Percentiles rank a stretch among this genome's conserved stretches.
Conservation (phyloP, 2,329 filamentous ascomycete species). For the Pseudocercospora fuligena region DNA sequence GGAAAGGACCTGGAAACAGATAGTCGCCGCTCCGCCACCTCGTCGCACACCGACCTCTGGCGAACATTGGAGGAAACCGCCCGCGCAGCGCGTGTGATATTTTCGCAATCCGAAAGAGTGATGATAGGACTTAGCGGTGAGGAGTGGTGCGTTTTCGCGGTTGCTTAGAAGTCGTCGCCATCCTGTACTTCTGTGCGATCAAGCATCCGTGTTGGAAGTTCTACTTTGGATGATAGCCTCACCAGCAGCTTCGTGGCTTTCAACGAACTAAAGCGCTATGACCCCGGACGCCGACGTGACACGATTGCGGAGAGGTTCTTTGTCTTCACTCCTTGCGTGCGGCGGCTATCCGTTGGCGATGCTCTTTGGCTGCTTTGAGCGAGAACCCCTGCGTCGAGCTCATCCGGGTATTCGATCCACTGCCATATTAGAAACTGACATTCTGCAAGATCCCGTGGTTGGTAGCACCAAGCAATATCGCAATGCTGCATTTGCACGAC, state of each 20-base stretch:
- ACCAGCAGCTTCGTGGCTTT: constrained; percentile 7
- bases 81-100: background rate
- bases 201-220: background rate
- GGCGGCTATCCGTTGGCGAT: background rate
- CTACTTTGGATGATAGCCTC: constrained; percentile 1
- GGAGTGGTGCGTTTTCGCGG: background rate
- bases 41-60: background rate
- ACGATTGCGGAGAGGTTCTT: constrained; percentile 17
- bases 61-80: background rate
- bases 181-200: background rate
- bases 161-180: background rate
- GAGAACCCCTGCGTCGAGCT: constrained; percentile 18
- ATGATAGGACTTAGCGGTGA: background rate
- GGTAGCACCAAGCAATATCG: constrained; percentile 15
- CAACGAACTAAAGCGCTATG: constrained; percentile 7
- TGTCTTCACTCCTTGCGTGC: constrained; percentile 17
- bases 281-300: constrained; percentile 6
- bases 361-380: background rate
- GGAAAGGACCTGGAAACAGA: background rate
- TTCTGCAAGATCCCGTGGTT: constrained; percentile 16
- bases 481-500: constrained; percentile 19
- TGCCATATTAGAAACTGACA: constrained; percentile 17
- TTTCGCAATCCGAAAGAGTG: background rate
- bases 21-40: background rate
- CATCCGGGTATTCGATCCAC: background rate